Evolutionary conservation across 2,329 filamentous ascomycete genomes (phyloP), one percentile per base, ranked within the genome.

Genomic region (Beauveria sp.): DNA sequence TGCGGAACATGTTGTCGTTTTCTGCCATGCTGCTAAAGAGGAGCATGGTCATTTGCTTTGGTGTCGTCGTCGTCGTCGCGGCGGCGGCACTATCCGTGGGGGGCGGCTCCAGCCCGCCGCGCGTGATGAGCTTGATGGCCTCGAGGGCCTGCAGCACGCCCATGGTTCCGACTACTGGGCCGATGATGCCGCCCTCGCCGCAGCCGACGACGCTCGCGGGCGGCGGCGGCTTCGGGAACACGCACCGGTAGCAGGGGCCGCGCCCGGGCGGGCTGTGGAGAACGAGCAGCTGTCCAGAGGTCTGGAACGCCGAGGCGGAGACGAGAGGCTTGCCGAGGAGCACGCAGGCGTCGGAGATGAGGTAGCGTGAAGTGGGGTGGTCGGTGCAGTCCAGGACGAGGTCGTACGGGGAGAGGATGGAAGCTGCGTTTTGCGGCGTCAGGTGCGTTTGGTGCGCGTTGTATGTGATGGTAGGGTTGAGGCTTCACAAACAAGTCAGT

Each of bases 381-480:
- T 99, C 95, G 10, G 93, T 98, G 73, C 95, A 99, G 74, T 99
- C 95, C 14, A 99, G 85, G 1, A 98, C 85, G 1, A 97, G 67
- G 68, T 96, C 91, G 71, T 96, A 98, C 4, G 78, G 68, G 0
- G 79, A 75, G 61, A 96, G 84, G 46, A 91, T 85, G 0, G 79
- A 73, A 7, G 85, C 75, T 0, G 91, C 89, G 58, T 88, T 90
- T 63, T 84, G 76, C 0, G 91, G 82, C 0, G 83, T 85, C 16
- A 97, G 82, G 65, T 89, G 87, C 16, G 80, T 78, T 10, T 75
- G 72, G 69, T 96, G 82, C 0, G 85, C 74, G 20, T 83, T 73
- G 69, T 91, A 92, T 1, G 73, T 82, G 20, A 90, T 79, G 14
- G 83, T 79, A 0, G 90, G 88, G 69, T 97, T 97, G 16, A 96